A percentile compares a stretch with the other conserved stretches of the same genome.
Conservation (phyloP, 164 flowering plant species). For the Echeveria elegans region DNA sequence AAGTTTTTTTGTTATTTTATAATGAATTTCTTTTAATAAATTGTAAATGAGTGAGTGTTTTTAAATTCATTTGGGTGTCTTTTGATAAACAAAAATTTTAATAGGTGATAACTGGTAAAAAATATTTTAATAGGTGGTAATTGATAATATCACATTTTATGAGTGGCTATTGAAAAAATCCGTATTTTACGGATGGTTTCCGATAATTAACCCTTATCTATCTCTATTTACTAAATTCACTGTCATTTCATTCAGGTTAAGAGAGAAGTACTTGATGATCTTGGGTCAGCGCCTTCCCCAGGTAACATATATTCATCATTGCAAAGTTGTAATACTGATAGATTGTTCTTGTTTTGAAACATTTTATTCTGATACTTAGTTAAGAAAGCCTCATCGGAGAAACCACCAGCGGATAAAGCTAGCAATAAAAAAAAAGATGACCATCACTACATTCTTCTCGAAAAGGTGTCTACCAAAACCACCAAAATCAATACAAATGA, state of each 20-base stretch:
- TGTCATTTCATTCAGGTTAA: conserved; percentile 46
- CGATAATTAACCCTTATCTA: no score
- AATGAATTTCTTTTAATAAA: no score
- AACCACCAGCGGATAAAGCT: conserved; percentile 22
- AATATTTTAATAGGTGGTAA: no score
- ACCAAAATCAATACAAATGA: conserved; percentile 15
- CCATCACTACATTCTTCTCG: conserved; percentile 63
- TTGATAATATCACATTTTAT: no score
- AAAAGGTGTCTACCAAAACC: conserved; percentile 46
- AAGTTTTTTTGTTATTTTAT: no score
- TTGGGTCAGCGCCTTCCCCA: conserved; percentile 53
- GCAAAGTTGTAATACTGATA: not conserved
- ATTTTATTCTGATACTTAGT: not conserved
- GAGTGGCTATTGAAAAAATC: no score
- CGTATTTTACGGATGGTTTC: no score
- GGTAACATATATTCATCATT: conserved; percentile 26
- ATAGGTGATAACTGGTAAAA: no score
- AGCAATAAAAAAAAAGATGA: conserved; percentile 27
- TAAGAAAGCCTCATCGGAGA: not conserved
- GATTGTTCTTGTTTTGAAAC: not conserved
- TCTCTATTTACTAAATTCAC: no score
- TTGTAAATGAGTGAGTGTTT: no score
- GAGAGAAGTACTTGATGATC: conserved; percentile 56
- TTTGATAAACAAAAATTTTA: no score
- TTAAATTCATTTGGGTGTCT: no score